Evolutionary conservation across 129 eudicot genomes (phyloP).

Genomic region (Kitagawia praeruptora): DNA sequence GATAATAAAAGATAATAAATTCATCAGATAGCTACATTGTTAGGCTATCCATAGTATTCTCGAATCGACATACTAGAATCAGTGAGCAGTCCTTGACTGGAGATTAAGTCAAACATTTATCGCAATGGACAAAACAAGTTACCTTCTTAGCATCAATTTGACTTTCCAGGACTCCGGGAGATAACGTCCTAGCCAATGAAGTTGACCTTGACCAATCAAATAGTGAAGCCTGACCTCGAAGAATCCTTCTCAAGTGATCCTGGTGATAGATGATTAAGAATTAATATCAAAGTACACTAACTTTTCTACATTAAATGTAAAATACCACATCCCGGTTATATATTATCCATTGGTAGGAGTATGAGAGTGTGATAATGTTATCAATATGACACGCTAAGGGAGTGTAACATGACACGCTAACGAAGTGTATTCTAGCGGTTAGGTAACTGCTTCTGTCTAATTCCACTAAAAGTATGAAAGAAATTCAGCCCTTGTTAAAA

Average conservation of each 20-base stretch:
- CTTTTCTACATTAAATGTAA: background rate
- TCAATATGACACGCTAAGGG: background rate
- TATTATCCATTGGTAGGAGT: background rate
- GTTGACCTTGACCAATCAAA: slow-evolving; percentile 98
- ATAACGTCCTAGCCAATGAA: slow-evolving; percentile 86
- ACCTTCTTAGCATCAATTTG: slow-evolving; percentile 99
- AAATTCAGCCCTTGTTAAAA: background rate
- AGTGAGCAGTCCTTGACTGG: background rate
- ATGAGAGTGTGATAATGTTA: background rate
- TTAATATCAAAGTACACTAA: background rate
- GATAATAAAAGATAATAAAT: too few species aligned
- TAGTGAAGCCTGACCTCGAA: slow-evolving; percentile 85
- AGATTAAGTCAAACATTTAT: background rate
- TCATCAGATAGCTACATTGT: too few species aligned
- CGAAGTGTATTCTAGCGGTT: background rate
- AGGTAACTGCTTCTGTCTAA: background rate
- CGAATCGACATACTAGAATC: background rate
- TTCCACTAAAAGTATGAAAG: background rate
- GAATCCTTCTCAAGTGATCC: slow-evolving; percentile 94
- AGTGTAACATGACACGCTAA: too few species aligned
- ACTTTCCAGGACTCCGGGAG: slow-evolving; percentile 97
- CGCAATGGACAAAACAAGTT: slow-evolving; percentile 11
- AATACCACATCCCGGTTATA: background rate
- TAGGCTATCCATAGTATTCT: background rate
- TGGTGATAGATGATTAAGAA: slow-evolving; percentile 12